Evolutionary conservation across 192 early-diverging fungal genomes (phyloP), one percentile per base, ranked within the genome.

Genomic region (Chytriomyces sp.): DNA sequence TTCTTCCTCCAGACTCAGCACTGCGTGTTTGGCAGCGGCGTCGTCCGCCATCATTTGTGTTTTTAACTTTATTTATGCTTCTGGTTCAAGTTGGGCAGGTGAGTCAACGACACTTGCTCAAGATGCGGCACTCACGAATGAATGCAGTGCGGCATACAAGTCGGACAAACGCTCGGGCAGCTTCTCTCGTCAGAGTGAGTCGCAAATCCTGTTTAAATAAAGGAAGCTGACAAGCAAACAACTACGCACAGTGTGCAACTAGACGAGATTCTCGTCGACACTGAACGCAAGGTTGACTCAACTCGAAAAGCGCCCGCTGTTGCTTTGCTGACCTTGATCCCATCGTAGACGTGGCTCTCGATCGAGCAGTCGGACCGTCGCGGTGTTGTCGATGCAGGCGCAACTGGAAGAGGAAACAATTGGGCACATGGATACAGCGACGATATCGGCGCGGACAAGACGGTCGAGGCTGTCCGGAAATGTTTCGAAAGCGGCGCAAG

Each of bases 51-150:
- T 35, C 35, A 35, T 35, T 35, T 35, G 28, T 35, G 35, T 35
- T 35, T 35, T 35, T n/a, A 35, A 35, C 35, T 35, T 35, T 35
- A 35, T 35, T 35, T 35, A 85, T 85, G 84, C 80, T n/a, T n/a
- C n/a, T n/a, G n/a, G n/a, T n/a, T n/a, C n/a, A n/a, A n/a, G 68
- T 85, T 11, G 84, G 84, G 77, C 83, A 83, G 77, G 82, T 83
- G n/a, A 45, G 67, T 2, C 66, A 7, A n/a, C 62, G 11, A 16
- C 9, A 49, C 26, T 46, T 53, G 6, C 64, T 44, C 7, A 35
- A 46, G 50, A 62, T 13, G 24, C 20, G 18, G 26, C 49, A n/a
- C 43, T 20, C 13, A 26, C 23, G 6, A 6, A 28, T 24, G 45
- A 48, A 28, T 24, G 10, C 50, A 85, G 81, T 85, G 84, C 65